Evolutionary conservation across 2,329 filamentous ascomycete species (phyloP).

Genomic region (Didymella exigua): DNA sequence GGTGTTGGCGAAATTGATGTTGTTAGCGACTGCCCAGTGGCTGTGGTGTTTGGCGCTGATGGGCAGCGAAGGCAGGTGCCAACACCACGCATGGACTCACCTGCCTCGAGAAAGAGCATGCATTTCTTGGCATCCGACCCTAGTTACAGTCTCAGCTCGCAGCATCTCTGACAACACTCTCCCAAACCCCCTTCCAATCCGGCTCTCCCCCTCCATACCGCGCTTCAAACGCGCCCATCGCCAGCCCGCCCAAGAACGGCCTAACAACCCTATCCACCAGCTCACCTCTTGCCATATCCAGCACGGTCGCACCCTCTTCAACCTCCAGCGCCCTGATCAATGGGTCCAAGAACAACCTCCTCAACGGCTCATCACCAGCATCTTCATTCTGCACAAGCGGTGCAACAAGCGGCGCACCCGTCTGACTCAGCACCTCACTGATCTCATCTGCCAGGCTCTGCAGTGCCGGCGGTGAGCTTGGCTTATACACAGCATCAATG

Average conservation of each 20-base stretch:
- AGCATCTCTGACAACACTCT: slow-evolving; percentile 41
- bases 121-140: neutral
- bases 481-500: slow-evolving; percentile 90
- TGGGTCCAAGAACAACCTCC: slow-evolving; percentile 53
- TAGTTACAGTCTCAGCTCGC: neutral
- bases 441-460: slow-evolving; percentile 83
- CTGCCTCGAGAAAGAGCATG: neutral
- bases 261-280: slow-evolving; percentile 78
- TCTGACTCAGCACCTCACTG: slow-evolving; percentile 68
- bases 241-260: slow-evolving; percentile 89
- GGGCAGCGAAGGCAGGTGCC: neutral
- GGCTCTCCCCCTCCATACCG: slow-evolving; percentile 78
- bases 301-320: slow-evolving; percentile 52
- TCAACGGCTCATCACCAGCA: slow-evolving; percentile 25
- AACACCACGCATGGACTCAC: neutral
- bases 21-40: too few relatives aligned
- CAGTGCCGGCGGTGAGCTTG: slow-evolving; percentile 67
- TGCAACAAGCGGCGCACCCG: slow-evolving; percentile 2
- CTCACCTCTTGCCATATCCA: slow-evolving; percentile 61
- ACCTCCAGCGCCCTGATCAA: slow-evolving; percentile 42
- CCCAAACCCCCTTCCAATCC: slow-evolving; percentile 42
- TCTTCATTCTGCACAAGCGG: slow-evolving; percentile 1
- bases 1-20: too few relatives aligned
- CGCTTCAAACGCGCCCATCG: slow-evolving; percentile 91
- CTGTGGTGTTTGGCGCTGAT: neutral